Evolutionary conservation across 176 grass and related monocot species (phyloP), one percentile per base, ranked within the genome.

Genomic region (Chloris gayana): DNA sequence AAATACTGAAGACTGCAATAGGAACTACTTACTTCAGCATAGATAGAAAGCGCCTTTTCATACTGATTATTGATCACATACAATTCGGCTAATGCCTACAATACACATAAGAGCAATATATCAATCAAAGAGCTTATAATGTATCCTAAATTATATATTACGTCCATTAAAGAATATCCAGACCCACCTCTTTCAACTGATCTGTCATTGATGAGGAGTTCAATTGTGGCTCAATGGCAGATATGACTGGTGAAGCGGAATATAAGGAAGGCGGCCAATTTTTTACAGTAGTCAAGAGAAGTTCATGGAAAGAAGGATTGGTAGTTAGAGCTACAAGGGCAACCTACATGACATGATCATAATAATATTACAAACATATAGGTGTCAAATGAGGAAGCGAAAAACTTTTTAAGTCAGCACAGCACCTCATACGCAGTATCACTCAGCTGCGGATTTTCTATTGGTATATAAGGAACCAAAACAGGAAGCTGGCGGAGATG

Each of bases 391-490:
- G 54, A 77, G 24, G 12, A 64, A 83, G 53, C n/a, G 6, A 29
- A 41, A 66, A 73, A 66, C 42, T 73, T 61, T 60, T 9, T 57
- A 84, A 9, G 25, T 25, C 64, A 46, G 50, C 70, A 79, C 38
- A 78, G 53, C 38, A 98, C 95, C 95, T 99, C 92, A 86, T 99
- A 99, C 47, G 90, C 86, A 60, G 92, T 99, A 91, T 99, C 90
- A 91, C 89, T 93, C 51, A 99, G 84, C 38, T 75, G 90, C 76
- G 92, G 96, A 87, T 99, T 91, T 85, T 91, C 96, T 77, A 70
- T 95, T 81, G 96, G 96, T 64, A 99, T 99, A 83, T 93, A 93
- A 57, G 96, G 92, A 80, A 99, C 93, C 69, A 99, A 92, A 81
- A 93, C 88, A 74, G 92, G 86, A 91, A 99, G 92, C 77, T 95